A percentile compares a stretch with the other conserved stretches of the same genome.
These are phyloP conservation scores for Corylus avellana DNA, from an alignment of 306 rosid genomes.

Conservation along the genomic window DNA sequence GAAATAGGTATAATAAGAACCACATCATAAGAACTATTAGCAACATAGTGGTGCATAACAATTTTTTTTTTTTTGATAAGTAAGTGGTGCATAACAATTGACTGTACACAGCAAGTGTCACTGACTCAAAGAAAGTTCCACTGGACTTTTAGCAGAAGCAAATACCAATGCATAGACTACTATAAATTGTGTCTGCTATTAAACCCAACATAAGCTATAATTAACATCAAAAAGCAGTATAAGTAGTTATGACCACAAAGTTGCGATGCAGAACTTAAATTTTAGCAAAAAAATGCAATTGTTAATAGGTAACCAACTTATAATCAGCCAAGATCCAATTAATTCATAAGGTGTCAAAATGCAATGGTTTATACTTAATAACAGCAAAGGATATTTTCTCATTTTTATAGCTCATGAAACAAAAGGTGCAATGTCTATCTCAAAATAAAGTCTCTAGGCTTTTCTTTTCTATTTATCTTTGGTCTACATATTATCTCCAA, in stretches of 20 bases:
- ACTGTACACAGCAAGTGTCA: too few relatives aligned
- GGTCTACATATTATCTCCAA: neutral
- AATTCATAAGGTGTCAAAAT: neutral
- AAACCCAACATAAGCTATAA: too few relatives aligned
- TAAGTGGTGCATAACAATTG: neutral
- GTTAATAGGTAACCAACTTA: neutral
- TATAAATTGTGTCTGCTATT: too few relatives aligned
- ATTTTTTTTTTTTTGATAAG: neutral
- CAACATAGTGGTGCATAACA: neutral
- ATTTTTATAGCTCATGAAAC: neutral
- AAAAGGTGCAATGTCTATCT: neutral
- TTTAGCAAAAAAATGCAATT: too few relatives aligned
- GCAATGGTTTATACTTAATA: neutral
- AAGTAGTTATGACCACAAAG: neutral
- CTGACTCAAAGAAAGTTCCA: too few relatives aligned
- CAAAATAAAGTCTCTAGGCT: neutral
- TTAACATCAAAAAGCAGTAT: neutral
- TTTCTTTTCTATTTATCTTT: neutral
- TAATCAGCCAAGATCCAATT: neutral
- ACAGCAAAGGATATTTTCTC: neutral
- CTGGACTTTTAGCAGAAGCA: neutral
- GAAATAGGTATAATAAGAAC: neutral
- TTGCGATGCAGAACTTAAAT: neutral
- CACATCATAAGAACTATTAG: neutral
- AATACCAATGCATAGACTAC: too few relatives aligned